phyloP scores from a whole-genome alignment of 345 rosid genomes.

The Syzygium aqueum region DNA sequence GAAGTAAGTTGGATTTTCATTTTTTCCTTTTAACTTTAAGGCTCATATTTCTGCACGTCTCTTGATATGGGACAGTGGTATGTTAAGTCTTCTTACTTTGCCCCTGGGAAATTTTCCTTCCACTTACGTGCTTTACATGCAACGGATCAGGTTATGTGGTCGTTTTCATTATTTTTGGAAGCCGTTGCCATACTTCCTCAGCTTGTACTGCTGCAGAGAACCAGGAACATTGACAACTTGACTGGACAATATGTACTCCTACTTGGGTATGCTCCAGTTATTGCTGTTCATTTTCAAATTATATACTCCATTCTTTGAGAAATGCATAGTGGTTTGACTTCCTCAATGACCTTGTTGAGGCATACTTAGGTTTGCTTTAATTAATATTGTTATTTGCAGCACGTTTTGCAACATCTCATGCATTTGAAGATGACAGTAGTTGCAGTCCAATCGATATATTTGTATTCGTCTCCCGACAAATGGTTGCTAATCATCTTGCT shows the following conservation, averaged over 20 bases:
- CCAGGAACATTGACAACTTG: conserved; percentile 72
- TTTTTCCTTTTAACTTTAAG: neutral
- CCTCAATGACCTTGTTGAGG: neutral
- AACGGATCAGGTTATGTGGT: conserved; percentile 51
- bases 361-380: neutral
- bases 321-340: neutral
- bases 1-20: conserved; percentile 36
- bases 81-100: neutral
- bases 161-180: conserved; percentile 70
- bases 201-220: conserved; percentile 71
- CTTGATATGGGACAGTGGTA: neutral
- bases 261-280: conserved; percentile 43
- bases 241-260: conserved; percentile 75
- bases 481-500: neutral
- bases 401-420: neutral
- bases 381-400: neutral
- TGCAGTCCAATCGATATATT: neutral
- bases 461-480: neutral
- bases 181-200: conserved; percentile 86
- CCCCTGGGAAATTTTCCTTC: neutral
- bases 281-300: neutral
- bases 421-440: neutral
- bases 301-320: neutral
- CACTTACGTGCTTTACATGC: neutral
- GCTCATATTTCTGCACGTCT: neutral